Evolutionary conservation across 805 yeast genomes (phyloP), one percentile per base, ranked within the genome.

Genomic region (Metschnikowia matae): DNA sequence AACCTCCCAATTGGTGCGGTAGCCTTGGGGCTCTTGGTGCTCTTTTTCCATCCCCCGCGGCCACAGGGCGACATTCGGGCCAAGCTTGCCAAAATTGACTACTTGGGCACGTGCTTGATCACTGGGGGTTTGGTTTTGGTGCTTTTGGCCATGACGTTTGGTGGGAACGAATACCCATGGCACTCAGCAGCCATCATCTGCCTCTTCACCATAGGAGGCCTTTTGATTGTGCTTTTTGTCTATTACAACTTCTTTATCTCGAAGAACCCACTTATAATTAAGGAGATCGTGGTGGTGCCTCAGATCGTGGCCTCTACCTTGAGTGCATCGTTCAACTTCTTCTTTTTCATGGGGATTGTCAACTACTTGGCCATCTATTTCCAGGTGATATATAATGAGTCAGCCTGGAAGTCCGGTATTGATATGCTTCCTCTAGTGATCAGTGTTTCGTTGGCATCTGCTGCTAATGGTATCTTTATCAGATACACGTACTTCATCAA

Each of bases 1-100:
- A 85, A 85, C 63, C 63, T 86, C 35, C 88, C 89, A 2, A 64
- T 84, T 34, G 87, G 87, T 15, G 89, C 85, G 1, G 48, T 71
- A 0, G 77, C 81, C 0, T 59, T 73, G 17, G 59, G 62, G 0
- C 54, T 73, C 6, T 61, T 80, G 15, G 44, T 72, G 3, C 51
- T 73, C 4, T 68, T 74, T 17, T 76, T 79, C 61, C 67, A 72
- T 31, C 82, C 84, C 11, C 80, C 80, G 6, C 64, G 60, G 35
- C 74, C 80, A 0, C 59, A 59, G n/a, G 77, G 78, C 13, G 60
- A 65, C 17, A 48, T 71, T 35, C 60, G 55, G 32, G 63, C 67
- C 21, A 79, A 78, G 51, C 51, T 80, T 15, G 50, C 57, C 14
- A 62, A 63, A 18, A 67, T 83, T 42, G 87, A 83, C 62, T 78